Evolutionary conservation across 768 basidiomycete species (phyloP).

Genomic region (Podaxis sp.): DNA sequence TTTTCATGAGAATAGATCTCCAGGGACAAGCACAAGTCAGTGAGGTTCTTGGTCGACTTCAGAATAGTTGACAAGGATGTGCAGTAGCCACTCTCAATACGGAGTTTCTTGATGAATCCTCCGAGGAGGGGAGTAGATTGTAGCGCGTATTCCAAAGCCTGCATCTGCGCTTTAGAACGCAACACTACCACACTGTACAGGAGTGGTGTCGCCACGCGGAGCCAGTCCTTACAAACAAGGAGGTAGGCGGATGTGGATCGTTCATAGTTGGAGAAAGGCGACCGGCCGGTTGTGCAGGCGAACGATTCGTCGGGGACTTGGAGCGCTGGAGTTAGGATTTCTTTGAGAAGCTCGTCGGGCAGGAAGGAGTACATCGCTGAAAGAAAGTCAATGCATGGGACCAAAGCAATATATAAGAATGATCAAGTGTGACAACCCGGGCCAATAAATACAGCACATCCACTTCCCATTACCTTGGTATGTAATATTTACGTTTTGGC

Average conservation of each 20-base stretch:
- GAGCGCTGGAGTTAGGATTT: slow-evolving; percentile 14
- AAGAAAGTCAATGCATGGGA: not conserved
- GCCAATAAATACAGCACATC: too few relatives aligned
- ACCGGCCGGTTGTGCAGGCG: not conserved
- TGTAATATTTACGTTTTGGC: too few relatives aligned
- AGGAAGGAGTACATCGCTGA: slow-evolving; percentile 1
- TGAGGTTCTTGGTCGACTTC: not conserved
- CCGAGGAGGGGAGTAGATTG: slow-evolving; percentile 18
- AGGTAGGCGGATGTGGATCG: slow-evolving; percentile 11
- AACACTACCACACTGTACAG: slow-evolving; percentile 24
- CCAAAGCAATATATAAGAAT: not conserved
- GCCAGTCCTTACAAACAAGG: slow-evolving; percentile 24
- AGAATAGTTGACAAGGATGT: not conserved
- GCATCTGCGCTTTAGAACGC: slow-evolving; percentile 22
- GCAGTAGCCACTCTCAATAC: slow-evolving; percentile 24
- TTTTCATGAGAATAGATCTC: slow-evolving; percentile 6
- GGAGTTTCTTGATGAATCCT: slow-evolving; percentile 22
- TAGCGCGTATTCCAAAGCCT: slow-evolving; percentile 18
- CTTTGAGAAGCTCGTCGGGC: slow-evolving; percentile 13
- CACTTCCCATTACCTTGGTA: too few relatives aligned
- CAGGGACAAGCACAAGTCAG: slow-evolving; percentile 5
- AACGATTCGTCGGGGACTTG: slow-evolving; percentile 15
- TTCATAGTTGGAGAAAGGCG: slow-evolving; percentile 11
- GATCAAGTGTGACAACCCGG: not conserved
- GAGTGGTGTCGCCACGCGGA: slow-evolving; percentile 22